Percentiles rank a stretch among this genome's conserved stretches.
Evolutionary conservation across 2,329 filamentous ascomycete genomes (phyloP).

Genomic region (Arthrobotrys conoides): DNA sequence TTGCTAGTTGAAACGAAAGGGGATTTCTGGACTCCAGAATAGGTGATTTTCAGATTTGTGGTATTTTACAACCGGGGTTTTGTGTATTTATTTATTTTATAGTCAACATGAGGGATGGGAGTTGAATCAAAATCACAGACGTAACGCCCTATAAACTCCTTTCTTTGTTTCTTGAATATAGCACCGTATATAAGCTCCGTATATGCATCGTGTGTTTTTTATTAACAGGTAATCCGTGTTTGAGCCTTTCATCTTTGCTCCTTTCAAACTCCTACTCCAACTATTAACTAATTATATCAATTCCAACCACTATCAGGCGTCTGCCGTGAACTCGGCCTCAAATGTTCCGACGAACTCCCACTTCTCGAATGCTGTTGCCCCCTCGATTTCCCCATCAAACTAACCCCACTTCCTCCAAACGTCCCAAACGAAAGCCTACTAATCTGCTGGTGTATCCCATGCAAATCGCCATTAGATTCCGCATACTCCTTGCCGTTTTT

Average conservation of each 20-base stretch:
- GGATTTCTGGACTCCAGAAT: no score
- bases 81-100: no score
- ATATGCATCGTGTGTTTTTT: not conserved
- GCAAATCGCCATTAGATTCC: constrained; percentile 29
- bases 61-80: no score
- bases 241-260: constrained; percentile 12
- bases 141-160: constrained; percentile 21
- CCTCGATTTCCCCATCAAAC: constrained; percentile 8
- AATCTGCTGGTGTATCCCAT: constrained; percentile 49
- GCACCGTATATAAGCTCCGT: no score
- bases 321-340: constrained; percentile 7
- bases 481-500: constrained; percentile 22
- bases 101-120: no score
- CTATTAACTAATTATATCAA: no score
- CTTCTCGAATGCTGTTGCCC: constrained; percentile 36
- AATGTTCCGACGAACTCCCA: constrained; percentile 24
- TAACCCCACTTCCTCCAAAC: constrained; percentile 28
- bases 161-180: not conserved
- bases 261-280: constrained; percentile 21
- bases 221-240: constrained; percentile 38
- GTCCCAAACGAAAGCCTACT: constrained; percentile 54
- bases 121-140: constrained; percentile 9
- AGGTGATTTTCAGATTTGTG: not conserved
- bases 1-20: constrained; percentile 3
- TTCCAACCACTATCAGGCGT: constrained; percentile 26